phyloP scores from a whole-genome alignment of 805 yeast species.

The Zygosaccharomyces rouxii region DNA sequence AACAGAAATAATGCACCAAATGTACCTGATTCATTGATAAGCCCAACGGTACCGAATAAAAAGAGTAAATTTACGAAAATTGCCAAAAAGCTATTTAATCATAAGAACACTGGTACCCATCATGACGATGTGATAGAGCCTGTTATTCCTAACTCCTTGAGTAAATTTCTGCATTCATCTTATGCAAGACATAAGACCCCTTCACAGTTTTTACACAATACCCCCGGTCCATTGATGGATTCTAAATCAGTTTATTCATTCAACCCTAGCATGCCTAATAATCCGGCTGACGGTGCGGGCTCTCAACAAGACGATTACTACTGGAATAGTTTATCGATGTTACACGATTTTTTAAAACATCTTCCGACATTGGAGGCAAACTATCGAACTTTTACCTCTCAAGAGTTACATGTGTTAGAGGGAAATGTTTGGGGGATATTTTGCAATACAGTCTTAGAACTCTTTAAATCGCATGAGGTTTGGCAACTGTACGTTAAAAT shows the following conservation, averaged over 20 bases:
- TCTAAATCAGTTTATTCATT: slow-evolving; percentile 28
- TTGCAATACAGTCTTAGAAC: slow-evolving; percentile 27
- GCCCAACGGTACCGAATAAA: slow-evolving; percentile 13
- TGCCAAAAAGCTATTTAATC: slow-evolving; percentile 28
- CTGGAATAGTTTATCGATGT: slow-evolving; percentile 19
- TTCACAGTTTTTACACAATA: slow-evolving; percentile 29
- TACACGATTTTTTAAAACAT: slow-evolving; percentile 33
- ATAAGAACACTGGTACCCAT: slow-evolving; percentile 19
- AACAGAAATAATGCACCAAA: slow-evolving; percentile 8
- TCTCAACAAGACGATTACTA: slow-evolving; percentile 15
- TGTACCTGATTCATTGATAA: slow-evolving; percentile 11
- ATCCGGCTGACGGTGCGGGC: slow-evolving; percentile 19
- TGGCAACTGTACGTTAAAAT: slow-evolving; percentile 35
- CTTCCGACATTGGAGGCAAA: slow-evolving; percentile 32
- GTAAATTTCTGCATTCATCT: slow-evolving; percentile 33
- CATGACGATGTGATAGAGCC: slow-evolving; percentile 23
- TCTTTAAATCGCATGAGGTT: slow-evolving; percentile 29
- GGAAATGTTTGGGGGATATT: slow-evolving; percentile 34
- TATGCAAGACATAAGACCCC: slow-evolving; percentile 32
- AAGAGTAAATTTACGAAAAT: slow-evolving; percentile 20
- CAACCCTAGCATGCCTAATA: slow-evolving; percentile 20
- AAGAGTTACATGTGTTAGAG: slow-evolving; percentile 29
- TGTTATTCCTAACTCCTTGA: slow-evolving; percentile 26
- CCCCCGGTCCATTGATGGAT: slow-evolving; percentile 25
- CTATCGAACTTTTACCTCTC: slow-evolving; percentile 27